A percentile compares a stretch with the other conserved stretches of the same genome.
Conservation (phyloP, 371 early-diverging fungal species). For the Mortierella sp. region DNA sequence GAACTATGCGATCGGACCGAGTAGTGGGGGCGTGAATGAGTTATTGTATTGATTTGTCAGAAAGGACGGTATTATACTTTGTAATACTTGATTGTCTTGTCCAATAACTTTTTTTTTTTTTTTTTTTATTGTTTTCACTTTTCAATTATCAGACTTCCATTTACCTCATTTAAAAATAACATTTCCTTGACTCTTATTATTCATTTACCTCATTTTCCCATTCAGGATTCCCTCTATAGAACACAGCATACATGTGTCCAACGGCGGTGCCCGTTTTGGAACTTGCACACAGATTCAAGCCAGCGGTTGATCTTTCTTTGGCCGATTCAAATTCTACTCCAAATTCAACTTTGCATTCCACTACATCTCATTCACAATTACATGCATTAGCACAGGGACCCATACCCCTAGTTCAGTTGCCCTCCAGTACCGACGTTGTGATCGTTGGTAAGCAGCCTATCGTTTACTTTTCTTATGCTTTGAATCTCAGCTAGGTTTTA, state of each 20-base stretch:
- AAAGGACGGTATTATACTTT: no score
- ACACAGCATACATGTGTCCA: neutral
- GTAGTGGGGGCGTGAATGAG: no score
- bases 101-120: neutral
- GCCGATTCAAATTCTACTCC: neutral
- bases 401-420: conserved; percentile 5
- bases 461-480: neutral
- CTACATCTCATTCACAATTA: conserved; percentile 1
- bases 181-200: no score
- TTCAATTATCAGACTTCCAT: neutral
- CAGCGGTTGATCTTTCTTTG: neutral
- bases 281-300: neutral
- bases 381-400: neutral
- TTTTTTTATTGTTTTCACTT: neutral
- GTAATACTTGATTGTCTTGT: no score
- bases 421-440: conserved; percentile 33
- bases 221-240: neutral
- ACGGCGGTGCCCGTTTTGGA: neutral
- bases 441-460: conserved; percentile 32
- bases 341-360: conserved; percentile 1
- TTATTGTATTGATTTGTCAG: no score
- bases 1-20: no score
- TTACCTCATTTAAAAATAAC: neutral
- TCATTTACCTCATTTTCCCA: neutral
- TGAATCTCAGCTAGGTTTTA: neutral